Percentiles rank a stretch among this genome's conserved stretches.
phyloP scores from a whole-genome alignment of 1,284 basidiomycete genomes.

The Ceraceosorus guamensis region DNA sequence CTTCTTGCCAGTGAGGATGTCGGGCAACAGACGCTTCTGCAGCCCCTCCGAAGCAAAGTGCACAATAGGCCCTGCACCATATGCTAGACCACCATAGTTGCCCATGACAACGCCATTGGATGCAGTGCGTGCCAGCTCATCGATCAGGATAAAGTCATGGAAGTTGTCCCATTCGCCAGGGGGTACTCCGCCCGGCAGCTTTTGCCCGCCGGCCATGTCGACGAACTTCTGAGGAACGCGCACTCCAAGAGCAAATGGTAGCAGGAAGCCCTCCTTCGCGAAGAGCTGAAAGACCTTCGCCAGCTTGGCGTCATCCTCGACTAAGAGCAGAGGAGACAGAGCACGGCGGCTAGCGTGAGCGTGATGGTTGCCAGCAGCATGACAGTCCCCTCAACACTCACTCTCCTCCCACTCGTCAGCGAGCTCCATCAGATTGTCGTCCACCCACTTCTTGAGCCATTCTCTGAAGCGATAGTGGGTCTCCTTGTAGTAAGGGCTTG shows the following conservation, averaged over 20 bases:
- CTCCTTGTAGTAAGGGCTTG: conserved; percentile 6
- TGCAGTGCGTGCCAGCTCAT: conserved; percentile 29
- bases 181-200: conserved; percentile 24
- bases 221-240: conserved; percentile 18
- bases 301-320: conserved; percentile 7
- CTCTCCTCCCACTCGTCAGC: conserved; percentile 7
- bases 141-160: conserved; percentile 37
- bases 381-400: conserved; percentile 1
- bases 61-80: conserved; percentile 25
- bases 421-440: background rate
- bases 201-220: conserved; percentile 23
- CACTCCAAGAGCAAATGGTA: conserved; percentile 25
- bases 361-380: background rate
- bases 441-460: conserved; percentile 6
- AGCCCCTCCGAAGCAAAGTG: conserved; percentile 32
- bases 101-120: conserved; percentile 22
- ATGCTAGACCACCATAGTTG: conserved; percentile 18
- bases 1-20: conserved; percentile 29
- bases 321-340: background rate
- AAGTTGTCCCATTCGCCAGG: conserved; percentile 36
- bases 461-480: conserved; percentile 4
- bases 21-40: conserved; percentile 28
- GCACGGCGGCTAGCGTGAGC: background rate
- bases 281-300: conserved; percentile 21
- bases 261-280: conserved; percentile 33